These are phyloP conservation scores for Knoxia roxburghii DNA, from an alignment of 257 asterid species.

Conservation along the genomic window DNA sequence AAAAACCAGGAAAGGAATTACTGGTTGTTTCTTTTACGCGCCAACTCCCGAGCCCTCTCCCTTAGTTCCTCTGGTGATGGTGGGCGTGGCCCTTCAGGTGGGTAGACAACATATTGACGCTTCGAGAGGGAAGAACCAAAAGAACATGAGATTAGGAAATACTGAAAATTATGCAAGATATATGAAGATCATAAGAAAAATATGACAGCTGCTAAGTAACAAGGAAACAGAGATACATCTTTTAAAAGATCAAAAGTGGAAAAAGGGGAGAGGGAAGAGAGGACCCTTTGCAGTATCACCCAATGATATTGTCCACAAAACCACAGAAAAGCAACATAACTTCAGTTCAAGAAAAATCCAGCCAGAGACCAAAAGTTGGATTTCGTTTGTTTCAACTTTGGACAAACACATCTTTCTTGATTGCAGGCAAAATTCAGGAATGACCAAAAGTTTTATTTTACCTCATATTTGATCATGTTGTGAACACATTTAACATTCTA, in stretches of 20 bases:
- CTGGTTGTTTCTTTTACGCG: constrained; percentile 52
- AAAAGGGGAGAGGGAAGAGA: background rate
- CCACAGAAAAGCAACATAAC: background rate
- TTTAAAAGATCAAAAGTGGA: background rate
- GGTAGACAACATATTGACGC: constrained; percentile 87
- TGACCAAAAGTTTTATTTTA: no score
- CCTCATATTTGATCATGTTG: no score
- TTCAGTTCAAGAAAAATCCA: background rate
- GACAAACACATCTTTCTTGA: no score
- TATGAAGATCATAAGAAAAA: background rate
- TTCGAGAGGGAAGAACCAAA: constrained; percentile 19
- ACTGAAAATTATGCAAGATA: constrained; percentile 7
- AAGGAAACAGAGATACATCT: background rate
- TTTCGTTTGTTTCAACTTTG: no score
- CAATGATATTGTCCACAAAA: background rate
- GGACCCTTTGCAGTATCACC: background rate
- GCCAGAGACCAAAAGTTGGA: background rate
- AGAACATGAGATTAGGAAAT: background rate
- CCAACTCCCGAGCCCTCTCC: constrained; percentile 73
- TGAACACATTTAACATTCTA: no score
- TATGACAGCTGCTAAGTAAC: background rate
- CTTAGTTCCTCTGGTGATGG: constrained; percentile 88
- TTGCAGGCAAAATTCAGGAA: background rate
- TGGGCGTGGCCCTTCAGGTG: constrained; percentile 72
- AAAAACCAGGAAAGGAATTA: constrained; percentile 9